Base-by-base conservation (phyloP, 495 filamentous ascomycete species). In the Podospora tetraspora region DNA sequence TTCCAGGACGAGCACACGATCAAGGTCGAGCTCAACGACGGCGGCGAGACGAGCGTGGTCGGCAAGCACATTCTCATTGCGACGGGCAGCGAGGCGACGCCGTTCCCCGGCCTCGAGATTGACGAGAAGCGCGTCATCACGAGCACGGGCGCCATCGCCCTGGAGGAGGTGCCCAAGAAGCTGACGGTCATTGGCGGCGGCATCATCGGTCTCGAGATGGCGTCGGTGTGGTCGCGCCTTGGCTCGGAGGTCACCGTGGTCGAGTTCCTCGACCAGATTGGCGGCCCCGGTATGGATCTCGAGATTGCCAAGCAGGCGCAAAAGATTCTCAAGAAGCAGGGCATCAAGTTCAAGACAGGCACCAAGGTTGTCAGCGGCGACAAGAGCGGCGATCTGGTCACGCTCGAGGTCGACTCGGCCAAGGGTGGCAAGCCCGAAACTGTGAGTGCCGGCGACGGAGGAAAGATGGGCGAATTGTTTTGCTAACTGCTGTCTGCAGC, bases 141-240 rank as follows among this genome's bases (percentile, higher is more conserved):
- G 71, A 96, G 92, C 84, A 98, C 95, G 57, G 95, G 95, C 72
- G 95, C 95, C 73, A 90, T 99, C 76, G 84, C 92, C 23, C 85
- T 99, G 59, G 82, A 91, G 71, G 85, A 96, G 84, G 91, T 98
- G 32, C 95, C 95, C 59, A 93, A 97, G 88, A 96, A 93, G 86
- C 91, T 99, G 92, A 83, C 94, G 69, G 95, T 99, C 70, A 98
- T 99, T 74, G 95, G 95, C 71, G 95, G 95, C 78, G 95, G 95
- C 79, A 99, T 99, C 79, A 99, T 99, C 76, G 95, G 95, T 78
- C 87, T 99, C 52, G 95, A 99, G 83, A 98, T 99, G 95, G 94
- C 90, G 58, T 98, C 96, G 57, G 95, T 99, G 27, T 99, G 95
- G 95, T 94, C 92, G 30, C 85, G 95, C 73, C 84, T 99, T 67